A percentile compares a stretch with the other conserved stretches of the same genome.
Evolutionary conservation across 2,329 filamentous ascomycete species (phyloP).

Genomic region (Epicoccum nigrum): DNA sequence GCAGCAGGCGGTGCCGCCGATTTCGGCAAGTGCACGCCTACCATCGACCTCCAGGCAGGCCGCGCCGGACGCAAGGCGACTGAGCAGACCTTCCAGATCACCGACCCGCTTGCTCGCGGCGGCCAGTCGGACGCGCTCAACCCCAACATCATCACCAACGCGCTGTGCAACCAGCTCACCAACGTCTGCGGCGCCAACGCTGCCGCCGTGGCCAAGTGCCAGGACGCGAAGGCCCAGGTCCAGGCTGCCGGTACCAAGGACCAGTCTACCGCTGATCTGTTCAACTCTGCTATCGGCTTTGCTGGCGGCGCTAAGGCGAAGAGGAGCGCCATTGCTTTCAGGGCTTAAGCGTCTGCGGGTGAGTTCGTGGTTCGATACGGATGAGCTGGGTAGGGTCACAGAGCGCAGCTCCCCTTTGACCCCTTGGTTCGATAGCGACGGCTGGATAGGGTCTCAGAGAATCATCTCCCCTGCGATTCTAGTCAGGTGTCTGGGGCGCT

Average conservation of each 20-base stretch:
- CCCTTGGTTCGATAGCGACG: too few relatives aligned
- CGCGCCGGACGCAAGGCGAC: constrained; percentile 58
- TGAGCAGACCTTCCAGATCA: constrained; percentile 72
- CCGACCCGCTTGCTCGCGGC: constrained; percentile 64
- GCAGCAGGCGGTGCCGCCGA: constrained; percentile 30
- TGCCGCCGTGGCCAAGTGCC: constrained; percentile 62
- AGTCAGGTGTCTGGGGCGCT: neutral
- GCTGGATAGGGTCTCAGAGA: too few relatives aligned
- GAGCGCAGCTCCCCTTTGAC: constrained; percentile 4
- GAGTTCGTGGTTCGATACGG: too few relatives aligned
- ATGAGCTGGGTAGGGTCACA: constrained; percentile 2
- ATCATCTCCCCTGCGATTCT: too few relatives aligned
- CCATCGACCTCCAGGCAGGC: constrained; percentile 67
- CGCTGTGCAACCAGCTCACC: constrained; percentile 71
- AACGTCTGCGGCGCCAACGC: constrained; percentile 70
- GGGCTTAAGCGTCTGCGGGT: too few relatives aligned
- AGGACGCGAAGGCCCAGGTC: constrained; percentile 60
- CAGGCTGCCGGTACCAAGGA: constrained; percentile 51
- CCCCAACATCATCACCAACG: constrained; percentile 76
- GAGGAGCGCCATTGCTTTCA: too few relatives aligned
- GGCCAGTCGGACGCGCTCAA: constrained; percentile 72
- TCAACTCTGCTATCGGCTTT: constrained; percentile 50
- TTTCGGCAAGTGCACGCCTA: constrained; percentile 47
- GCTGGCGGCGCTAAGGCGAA: constrained; percentile 33
- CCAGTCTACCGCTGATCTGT: constrained; percentile 50